phyloP scores from a whole-genome alignment of 179 eudicot genomes.

The Silene vulgaris region DNA sequence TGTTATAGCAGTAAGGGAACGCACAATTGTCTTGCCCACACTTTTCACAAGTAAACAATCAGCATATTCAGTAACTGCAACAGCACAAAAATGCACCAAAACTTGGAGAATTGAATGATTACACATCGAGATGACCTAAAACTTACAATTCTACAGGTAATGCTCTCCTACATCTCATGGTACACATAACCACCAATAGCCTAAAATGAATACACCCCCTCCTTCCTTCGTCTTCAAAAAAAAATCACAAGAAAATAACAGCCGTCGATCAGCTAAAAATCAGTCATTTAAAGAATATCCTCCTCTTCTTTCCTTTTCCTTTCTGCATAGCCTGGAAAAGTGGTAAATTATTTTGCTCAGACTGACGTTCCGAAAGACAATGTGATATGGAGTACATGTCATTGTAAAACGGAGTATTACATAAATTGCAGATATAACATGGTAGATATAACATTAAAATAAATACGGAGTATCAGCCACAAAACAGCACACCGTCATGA shows the following conservation, averaged over 20 bases:
- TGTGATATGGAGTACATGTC: background rate
- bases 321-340: constrained; percentile 31
- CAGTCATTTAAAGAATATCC: constrained; percentile 31
- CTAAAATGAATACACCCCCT: constrained; percentile 15
- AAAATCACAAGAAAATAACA: constrained; percentile 1
- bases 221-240: background rate
- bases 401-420: background rate
- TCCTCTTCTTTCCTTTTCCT: constrained; percentile 32
- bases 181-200: constrained; percentile 17
- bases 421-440: no score
- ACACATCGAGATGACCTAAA: constrained; percentile 22
- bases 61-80: background rate
- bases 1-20: background rate
- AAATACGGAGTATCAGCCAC: no score
- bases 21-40: background rate
- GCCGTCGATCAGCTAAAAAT: constrained; percentile 11
- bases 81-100: constrained; percentile 17
- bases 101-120: constrained; percentile 16
- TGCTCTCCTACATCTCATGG: constrained; percentile 9
- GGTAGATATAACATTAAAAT: no score
- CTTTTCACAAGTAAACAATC: background rate
- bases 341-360: background rate
- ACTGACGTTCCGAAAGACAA: background rate
- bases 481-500: no score
- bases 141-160: constrained; percentile 19